Evolutionary conservation across 805 yeast species (phyloP).

Genomic region (Grigorovia humatica): DNA sequence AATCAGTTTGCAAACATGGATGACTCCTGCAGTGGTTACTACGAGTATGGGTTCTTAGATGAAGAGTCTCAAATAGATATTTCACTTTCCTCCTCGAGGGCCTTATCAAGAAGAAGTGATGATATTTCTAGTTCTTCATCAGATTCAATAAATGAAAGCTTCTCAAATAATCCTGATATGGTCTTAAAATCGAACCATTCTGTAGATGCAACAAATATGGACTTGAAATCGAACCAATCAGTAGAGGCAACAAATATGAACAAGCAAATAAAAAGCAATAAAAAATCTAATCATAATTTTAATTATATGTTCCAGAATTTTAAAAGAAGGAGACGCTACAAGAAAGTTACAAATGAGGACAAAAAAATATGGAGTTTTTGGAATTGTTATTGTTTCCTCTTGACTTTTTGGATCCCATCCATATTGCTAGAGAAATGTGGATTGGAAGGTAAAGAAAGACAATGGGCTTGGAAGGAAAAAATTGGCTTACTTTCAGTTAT

Average conservation of each 20-base stretch:
- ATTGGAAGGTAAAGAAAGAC: conserved; percentile 67
- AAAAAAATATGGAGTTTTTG: conserved; percentile 33
- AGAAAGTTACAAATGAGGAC: not conserved
- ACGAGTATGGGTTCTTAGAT: not conserved
- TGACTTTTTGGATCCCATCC: conserved; percentile 91
- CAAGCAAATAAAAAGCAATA: not conserved
- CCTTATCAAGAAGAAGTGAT: not conserved
- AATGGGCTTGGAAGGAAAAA: conserved; percentile 95
- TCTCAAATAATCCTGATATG: not conserved
- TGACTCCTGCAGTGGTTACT: not conserved
- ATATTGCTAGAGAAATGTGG: conserved; percentile 51
- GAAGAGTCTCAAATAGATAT: not conserved
- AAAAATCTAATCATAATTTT: too few relatives aligned
- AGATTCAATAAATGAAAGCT: not conserved
- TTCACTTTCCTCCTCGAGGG: not conserved
- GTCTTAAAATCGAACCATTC: not conserved
- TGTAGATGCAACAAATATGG: conserved; percentile 1
- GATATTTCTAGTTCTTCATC: not conserved
- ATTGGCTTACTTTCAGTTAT: conserved; percentile 76
- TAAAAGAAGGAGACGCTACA: not conserved
- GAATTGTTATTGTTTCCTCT: conserved; percentile 66
- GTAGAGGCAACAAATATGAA: not conserved
- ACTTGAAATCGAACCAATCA: not conserved
- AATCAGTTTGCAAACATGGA: not conserved
- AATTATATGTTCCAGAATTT: not conserved